Base-by-base conservation (phyloP, 2,329 filamentous ascomycete genomes). In the Curvularia sp. region DNA sequence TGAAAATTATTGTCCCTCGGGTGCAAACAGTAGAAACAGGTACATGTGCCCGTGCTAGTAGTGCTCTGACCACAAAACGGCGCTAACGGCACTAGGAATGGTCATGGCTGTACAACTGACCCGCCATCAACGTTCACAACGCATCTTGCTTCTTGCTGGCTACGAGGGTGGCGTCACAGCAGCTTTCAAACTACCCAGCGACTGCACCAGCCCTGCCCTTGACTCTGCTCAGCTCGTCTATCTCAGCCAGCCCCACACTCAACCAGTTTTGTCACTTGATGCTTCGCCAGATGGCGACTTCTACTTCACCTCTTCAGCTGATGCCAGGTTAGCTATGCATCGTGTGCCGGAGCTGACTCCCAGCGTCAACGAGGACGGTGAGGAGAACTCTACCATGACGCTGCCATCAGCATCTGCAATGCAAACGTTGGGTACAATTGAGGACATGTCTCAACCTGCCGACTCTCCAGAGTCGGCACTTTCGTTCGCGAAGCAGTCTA, bases 81-180 rank as follows among this genome's bases (percentile, higher is more conserved):
- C 47, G 70, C 63, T 83, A 84, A 66, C 48, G 19, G 13, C 4
- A 10, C 82, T 84, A 70, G 92, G 91, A 54, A 98, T 98, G 93
- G 87, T 92, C 38, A 98, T 98, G 95, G 87, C 91, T 5, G 78
- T 97, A 65, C 79, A 34, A 77, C 74, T 76, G 19, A 34, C 65
- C n/a, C 66, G 66, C 28, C 67, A 65, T 43, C 49, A 28, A 32
- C 34, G 46, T 15, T 68, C 66, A 15, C 66, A 67, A 12, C 13
- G 74, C 76, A 78, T 94, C 1, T 85, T 87, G 5, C 80, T 97
- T 6, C 78, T 90, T 9, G 87, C 89, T 2, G 94, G 90, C 10
- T 97, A 95, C 74, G 95, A 99, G 78, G 92, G 91, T 68, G 95
- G 95, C 1, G 84, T 89, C 52, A 87, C 87, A 1, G 86, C 88